Conservation (phyloP, 768 basidiomycete species). For the Lactifluus subvellereus region DNA sequence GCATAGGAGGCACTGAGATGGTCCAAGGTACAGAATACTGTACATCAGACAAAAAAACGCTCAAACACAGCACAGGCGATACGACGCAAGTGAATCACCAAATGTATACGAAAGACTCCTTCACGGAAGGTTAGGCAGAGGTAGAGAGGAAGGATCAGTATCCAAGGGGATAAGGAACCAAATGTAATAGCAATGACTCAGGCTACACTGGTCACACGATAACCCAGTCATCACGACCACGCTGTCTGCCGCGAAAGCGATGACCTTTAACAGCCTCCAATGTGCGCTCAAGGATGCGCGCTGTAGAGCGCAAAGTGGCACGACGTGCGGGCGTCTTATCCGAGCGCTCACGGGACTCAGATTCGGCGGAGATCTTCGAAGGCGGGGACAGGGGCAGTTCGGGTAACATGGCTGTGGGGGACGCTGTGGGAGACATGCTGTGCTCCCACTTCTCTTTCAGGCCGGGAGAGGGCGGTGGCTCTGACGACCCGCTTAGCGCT, state of each 20-base stretch:
- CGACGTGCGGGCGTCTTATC: not conserved
- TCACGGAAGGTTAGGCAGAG: not conserved
- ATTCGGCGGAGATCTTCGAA: not conserved
- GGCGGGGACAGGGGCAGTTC: not conserved
- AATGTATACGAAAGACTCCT: not conserved
- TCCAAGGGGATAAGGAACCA: not conserved
- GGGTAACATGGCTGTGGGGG: not conserved
- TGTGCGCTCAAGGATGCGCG: constrained; percentile 7
- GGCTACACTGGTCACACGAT: not conserved
- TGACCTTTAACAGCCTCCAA: not conserved
- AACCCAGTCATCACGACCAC: not conserved
- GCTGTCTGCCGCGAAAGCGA: not conserved
- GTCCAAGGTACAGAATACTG: too few relatives aligned
- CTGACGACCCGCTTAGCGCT: too few relatives aligned
- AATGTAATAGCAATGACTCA: not conserved
- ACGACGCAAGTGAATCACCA: not conserved
- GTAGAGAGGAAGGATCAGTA: not conserved
- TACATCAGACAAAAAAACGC: not conserved
- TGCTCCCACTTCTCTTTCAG: not conserved
- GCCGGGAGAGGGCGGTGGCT: not conserved
- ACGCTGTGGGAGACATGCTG: not conserved
- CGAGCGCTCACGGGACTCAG: not conserved
- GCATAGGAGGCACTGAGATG: too few relatives aligned
- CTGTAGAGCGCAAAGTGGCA: not conserved
- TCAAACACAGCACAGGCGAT: not conserved